Evolutionary conservation across 768 basidiomycete species (phyloP), one percentile per base, ranked within the genome.

Genomic region (Tulasnella sp.): DNA sequence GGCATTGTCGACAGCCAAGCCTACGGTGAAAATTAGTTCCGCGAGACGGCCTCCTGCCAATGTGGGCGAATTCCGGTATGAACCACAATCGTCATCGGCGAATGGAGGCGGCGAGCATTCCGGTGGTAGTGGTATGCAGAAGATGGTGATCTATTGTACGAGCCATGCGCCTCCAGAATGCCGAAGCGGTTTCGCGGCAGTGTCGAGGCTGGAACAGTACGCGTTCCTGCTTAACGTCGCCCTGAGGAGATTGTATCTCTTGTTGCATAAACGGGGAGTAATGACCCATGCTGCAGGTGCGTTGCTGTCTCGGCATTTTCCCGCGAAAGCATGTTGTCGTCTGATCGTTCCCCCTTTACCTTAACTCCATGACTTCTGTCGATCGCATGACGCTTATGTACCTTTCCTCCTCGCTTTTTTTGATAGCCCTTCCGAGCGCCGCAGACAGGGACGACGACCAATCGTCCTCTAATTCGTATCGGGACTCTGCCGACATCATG

Each of bases 211-310:
- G 64, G 96, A 99, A 75, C 96, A 99, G 69, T 99, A 96, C 70
- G 90, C 96, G 1, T 99, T 94, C 77, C 73, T 99, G 59, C 76
- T 99, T 54, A 97, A 97, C 68, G 96, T 98, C 23, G 96, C 95
- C 19, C 76, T 99, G 58, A 78, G 94, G 65, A 80, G 95, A 67
- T 75, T 99, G 55, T 98, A 93, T 72, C 79, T 89, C 29, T 78
- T 88, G 38, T 73, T 90, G 67, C 88, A 87, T 76, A 87, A 88
- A 73, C 83, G 88, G 66, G 93, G 93, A 10, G 88, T 92, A 38
- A 87, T 95, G 23, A 84, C 89, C n/a, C 73, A 86, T 54, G 82
- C 86, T 4, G 84, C 87, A 58, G 79, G 88, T 90, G 73, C 60
- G 75, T 68, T 17, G n/a, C 5, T 38, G 15, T 15, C 34, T 38